Evolutionary conservation across 2,329 filamentous ascomycete genomes (phyloP).

Genomic region (Trichoderma atrobrunneum): DNA sequence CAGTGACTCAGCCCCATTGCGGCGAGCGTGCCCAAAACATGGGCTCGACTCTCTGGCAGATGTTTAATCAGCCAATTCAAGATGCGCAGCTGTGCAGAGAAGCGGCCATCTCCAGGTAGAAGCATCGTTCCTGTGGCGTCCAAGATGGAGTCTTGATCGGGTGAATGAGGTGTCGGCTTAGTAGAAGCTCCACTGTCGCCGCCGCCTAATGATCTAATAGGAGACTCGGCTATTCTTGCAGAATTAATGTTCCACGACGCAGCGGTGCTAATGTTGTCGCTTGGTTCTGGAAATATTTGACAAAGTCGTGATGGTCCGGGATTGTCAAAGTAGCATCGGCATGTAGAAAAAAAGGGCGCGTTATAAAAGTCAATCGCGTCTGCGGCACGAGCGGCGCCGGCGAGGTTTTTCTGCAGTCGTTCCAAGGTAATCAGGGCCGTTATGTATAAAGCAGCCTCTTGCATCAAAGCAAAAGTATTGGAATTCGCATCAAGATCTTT

Average conservation of each 20-base stretch:
- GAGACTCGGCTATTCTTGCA: background rate
- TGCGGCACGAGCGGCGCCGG: background rate
- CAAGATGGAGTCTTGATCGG: too few species aligned
- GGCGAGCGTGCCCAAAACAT: background rate
- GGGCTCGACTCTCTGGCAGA: background rate
- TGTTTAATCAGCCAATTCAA: background rate
- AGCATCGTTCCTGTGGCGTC: background rate
- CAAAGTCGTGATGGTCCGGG: background rate
- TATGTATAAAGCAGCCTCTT: background rate
- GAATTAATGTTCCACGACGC: background rate
- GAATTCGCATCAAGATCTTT: background rate
- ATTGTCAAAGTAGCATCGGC: conserved; percentile 3
- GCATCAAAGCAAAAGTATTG: background rate
- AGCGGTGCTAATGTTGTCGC: background rate
- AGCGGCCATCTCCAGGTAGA: background rate
- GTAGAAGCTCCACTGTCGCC: too few species aligned
- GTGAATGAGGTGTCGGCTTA: background rate
- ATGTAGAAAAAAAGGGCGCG: background rate
- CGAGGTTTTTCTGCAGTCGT: background rate
- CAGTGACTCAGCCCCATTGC: conserved; percentile 1
- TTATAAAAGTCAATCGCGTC: conserved; percentile 5
- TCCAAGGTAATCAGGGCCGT: background rate
- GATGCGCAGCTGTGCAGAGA: background rate
- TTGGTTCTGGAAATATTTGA: background rate
- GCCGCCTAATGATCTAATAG: background rate